Evolutionary conservation across 306 rosid species (phyloP), one percentile per base, ranked within the genome.

Genomic region (Inga laurina): DNA sequence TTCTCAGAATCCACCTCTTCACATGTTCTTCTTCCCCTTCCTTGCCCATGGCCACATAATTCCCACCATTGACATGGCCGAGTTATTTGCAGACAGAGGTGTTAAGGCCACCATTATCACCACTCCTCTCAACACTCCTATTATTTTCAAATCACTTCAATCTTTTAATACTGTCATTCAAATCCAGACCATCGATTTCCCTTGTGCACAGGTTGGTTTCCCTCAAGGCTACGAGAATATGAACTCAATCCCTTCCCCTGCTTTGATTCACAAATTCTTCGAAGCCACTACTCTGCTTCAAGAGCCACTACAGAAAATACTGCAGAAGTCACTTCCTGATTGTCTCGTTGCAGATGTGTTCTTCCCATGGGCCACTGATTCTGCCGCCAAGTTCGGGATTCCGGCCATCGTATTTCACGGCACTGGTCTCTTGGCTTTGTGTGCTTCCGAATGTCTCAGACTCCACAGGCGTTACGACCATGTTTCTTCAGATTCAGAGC

Each of bases 1-100:
- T 0, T 3, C 3, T 74, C 52, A 87, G 48, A 0, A 5, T 37
- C 10, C 5, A 4, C 18, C 79, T 30, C 67, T 84, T 6, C 90
- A 75, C 79, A 66, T 84, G 3, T 80, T 88, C 75, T 82, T 91
- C 85, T 82, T 91, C 56, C 93, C 93, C 7, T 82, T 85, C 66
- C 8, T 87, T 27, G 90, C 81, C 66, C 88, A 81, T 4, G 92
- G 94, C 54, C 86, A 86, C 49, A 13, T 76, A 0, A 80, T 56
- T 43, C 89, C 87, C 3, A 46, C 49, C 0, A 0, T 37, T 10
- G 80, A 86, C 70, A 83, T 88, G 79, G 94, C 92, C 75, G 83
- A 86, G 72, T 64, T 84, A 73, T 87, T 92, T 74, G 83, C 91
- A 1, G n/a, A 66, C 44, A 80, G 41, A 62, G 84, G 80, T 9